These are phyloP conservation scores for Neurospora hispaniola DNA, from an alignment of 495 filamentous ascomycete genomes.

Conservation along the genomic window DNA sequence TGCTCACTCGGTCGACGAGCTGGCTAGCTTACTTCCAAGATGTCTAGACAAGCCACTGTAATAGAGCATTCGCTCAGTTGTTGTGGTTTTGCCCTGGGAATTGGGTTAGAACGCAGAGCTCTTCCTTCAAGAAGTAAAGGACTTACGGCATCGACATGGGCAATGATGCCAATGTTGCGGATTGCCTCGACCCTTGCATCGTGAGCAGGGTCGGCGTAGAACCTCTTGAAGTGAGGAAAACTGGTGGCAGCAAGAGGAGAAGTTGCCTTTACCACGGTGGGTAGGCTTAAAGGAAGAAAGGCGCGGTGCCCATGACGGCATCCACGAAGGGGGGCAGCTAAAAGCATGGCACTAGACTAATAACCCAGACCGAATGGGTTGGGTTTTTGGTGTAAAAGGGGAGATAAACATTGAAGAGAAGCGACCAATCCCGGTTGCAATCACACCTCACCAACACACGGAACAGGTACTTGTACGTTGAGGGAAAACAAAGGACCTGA, in stretches of 20 bases:
- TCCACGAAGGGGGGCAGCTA: neutral
- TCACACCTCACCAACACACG: neutral
- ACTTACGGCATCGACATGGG: constrained; percentile 91
- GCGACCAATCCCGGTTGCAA: neutral
- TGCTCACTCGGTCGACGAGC: neutral
- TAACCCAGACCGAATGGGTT: neutral
- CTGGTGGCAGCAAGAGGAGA: neutral
- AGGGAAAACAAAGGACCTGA: neutral
- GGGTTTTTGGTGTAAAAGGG: neutral
- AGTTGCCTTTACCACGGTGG: neutral
- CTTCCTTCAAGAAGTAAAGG: constrained; percentile 4
- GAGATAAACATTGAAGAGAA: neutral
- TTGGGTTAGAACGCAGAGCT: neutral
- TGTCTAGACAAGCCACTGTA: constrained; percentile 83
- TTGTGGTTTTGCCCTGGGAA: constrained; percentile 87
- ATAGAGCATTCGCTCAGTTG: constrained; percentile 98
- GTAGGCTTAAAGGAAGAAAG: neutral
- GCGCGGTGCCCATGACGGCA: constrained; percentile 11
- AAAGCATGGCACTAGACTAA: constrained; percentile 10
- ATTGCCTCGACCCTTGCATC: constrained; percentile 41
- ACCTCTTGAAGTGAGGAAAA: neutral
- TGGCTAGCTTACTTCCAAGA: constrained; percentile 56
- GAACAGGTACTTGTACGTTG: neutral
- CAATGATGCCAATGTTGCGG: constrained; percentile 97
- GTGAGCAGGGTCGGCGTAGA: constrained; percentile 7